Base-by-base conservation (phyloP, 2,329 filamentous ascomycete species). In the Macrophomina phaseolina region DNA sequence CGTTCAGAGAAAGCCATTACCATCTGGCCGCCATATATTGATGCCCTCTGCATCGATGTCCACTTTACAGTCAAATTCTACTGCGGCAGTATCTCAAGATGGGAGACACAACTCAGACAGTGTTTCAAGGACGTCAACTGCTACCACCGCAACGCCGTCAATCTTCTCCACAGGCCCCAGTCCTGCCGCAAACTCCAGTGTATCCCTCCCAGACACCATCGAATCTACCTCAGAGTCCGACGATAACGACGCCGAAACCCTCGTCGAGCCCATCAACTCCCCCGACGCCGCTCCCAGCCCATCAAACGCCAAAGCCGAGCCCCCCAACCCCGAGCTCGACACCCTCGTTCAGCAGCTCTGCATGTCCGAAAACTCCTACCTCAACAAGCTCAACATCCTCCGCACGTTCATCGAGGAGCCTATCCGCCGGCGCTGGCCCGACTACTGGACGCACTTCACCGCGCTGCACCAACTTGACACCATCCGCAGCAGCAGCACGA, bases 341-440 rank as follows among this genome's bases (percentile, higher is more conserved):
- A 23, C 58, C 58, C 34, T 62, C 45, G 16, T 12, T 9, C 45
- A 28, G 18, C 58, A 62, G 9, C 30, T 62, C 45, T 16, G 11
- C 42, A 62, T 36, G n/a, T 49, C 58, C 9, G 58, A 62, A 30
- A 62, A 42, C 30, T 48, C 46, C 32, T 62, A n/a, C 45, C n/a
- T 62, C 32, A 49, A 36, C 58, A 62, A 62, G 14, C 70, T 76
- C 67, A 68, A 60, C 1, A 73, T 68, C 32, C 70, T 77, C 18
- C 70, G 69, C 12, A 71, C 68, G 7, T 69, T 70, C 66, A 76
- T 77, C 64, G 73, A 75, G 62, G 68, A 73, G 30, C 71, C 72
- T 12, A 53, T 76, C 14, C 55, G 71, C 36, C 68, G 63, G 12
- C 67, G 74, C 66, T 77, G 74, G 74, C 75, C 75, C 7, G 42